Evolutionary conservation across 2,329 filamentous ascomycete genomes (phyloP), one percentile per base, ranked within the genome.

Genomic region (Pleoardoris graminearum): DNA sequence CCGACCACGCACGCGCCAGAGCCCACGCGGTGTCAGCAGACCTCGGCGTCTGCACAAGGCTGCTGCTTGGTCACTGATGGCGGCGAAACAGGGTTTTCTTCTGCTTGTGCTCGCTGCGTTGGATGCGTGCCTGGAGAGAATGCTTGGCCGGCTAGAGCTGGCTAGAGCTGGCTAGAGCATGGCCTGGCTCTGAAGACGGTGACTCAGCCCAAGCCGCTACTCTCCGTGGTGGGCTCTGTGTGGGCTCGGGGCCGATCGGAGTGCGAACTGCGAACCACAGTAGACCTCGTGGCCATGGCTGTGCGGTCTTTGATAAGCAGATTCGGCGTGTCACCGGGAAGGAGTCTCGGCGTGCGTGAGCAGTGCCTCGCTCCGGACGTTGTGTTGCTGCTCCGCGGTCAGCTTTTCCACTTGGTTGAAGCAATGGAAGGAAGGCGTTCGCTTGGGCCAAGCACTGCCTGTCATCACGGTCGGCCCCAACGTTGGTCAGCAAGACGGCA

Each of bases 21-120:
- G 37, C 48, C 36, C 44, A 64, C 68, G 63, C 68, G 66, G 44
- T 64, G 55, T 66, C 66, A 68, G 62, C 63, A 65, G 66, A 22
- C 17, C 30, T 49, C 23, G 27, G 25, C 17, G 16, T 16, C n/a
- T 39, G 29, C 12, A 42, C 27, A n/a, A 17, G 53, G 53, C 54
- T 50, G 43, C 19, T 50, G 52, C 42, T 46, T 48, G 53, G 58
- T 62, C 58, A 68, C n/a, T 57, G 61, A 37, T 59, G 60, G 55
- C 23, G 43, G 52, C 19, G 12, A 36, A 58, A 55, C 36, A 53
- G 39, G 53, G 47, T 56, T 56, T 49, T 38, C 46, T 46, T 3
- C 16, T 33, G 25, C 35, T 21, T 8, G 33, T 8, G 19, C 14
- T n/a, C n/a, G n/a, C n/a, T n/a, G n/a, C n/a, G n/a, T n/a, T n/a